A percentile compares a stretch with the other conserved stretches of the same genome.
These are phyloP conservation scores for Pestalotiopsis fici DNA, from an alignment of 2,329 filamentous ascomycete genomes.

Conservation along the genomic window DNA sequence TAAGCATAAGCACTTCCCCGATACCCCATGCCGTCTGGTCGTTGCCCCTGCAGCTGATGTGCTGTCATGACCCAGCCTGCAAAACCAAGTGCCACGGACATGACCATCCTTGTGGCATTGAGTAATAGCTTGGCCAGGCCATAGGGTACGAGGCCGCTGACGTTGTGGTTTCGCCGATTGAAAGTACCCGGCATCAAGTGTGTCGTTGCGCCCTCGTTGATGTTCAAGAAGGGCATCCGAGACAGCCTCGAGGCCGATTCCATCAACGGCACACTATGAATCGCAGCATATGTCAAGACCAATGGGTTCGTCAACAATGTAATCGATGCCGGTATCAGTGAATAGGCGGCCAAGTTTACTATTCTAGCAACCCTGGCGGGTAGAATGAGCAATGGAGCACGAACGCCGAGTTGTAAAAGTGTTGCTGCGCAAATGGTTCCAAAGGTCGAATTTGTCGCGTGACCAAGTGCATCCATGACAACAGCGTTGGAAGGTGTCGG, in stretches of 20 bases:
- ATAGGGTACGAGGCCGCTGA: constrained; percentile 74
- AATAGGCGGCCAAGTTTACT: constrained; percentile 73
- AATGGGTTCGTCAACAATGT: constrained; percentile 87
- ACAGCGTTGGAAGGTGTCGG: constrained; percentile 77
- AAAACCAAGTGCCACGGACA: constrained; percentile 87
- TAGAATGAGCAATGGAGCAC: constrained; percentile 82
- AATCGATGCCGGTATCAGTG: constrained; percentile 82
- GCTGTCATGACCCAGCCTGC: constrained; percentile 97
- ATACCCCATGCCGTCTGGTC: constrained; percentile 53
- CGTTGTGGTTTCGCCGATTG: constrained; percentile 40
- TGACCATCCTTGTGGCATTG: constrained; percentile 87
- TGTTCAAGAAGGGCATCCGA: constrained; percentile 78
- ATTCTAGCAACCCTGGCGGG: constrained; percentile 68
- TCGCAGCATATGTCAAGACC: constrained; percentile 88
- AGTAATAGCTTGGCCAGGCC: constrained; percentile 88
- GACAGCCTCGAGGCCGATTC: constrained; percentile 77
- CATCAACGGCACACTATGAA: constrained; percentile 83
- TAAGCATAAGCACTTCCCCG: constrained; percentile 92
- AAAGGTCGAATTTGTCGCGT: constrained; percentile 84
- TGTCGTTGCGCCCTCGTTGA: constrained; percentile 74
- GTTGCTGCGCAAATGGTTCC: constrained; percentile 91
- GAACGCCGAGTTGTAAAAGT: constrained; percentile 75
- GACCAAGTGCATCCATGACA: constrained; percentile 78
- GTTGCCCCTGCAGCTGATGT: constrained; percentile 67
- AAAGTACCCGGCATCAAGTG: constrained; percentile 62